Conservation (phyloP, 768 basidiomycete species). For the Solioccasus polychromus region DNA sequence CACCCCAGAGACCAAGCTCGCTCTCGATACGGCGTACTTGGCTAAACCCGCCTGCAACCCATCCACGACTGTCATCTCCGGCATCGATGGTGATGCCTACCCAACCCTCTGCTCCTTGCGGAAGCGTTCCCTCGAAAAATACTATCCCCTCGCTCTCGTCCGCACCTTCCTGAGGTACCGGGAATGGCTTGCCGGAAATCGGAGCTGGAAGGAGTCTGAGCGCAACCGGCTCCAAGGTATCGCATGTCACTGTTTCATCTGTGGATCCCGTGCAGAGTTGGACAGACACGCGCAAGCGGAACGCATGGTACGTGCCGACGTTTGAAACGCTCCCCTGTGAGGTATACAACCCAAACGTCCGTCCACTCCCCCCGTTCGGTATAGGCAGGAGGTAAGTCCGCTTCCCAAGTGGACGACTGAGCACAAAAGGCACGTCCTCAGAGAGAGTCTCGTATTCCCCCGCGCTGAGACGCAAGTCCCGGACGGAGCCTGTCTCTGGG, state of each 20-base stretch:
- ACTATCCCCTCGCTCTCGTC: slow-evolving; percentile 77
- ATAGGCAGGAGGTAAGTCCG: slow-evolving; percentile 52
- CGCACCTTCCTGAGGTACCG: slow-evolving; percentile 61
- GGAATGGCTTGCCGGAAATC: slow-evolving; percentile 51
- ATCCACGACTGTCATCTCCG: slow-evolving; percentile 51
- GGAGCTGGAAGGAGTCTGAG: slow-evolving; percentile 67
- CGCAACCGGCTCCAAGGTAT: slow-evolving; percentile 39
- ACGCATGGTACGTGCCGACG: slow-evolving; percentile 47
- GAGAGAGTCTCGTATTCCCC: slow-evolving; percentile 38
- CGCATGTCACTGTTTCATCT: slow-evolving; percentile 34
- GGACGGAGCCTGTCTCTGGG: slow-evolving; percentile 14
- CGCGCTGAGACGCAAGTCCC: slow-evolving; percentile 7
- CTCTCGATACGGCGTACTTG: slow-evolving; percentile 29
- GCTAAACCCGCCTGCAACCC: slow-evolving; percentile 60
- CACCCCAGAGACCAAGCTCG: slow-evolving; percentile 44
- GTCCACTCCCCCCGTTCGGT: slow-evolving; percentile 3
- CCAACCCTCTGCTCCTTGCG: slow-evolving; percentile 32
- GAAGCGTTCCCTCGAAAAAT: slow-evolving; percentile 53
- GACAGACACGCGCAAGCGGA: slow-evolving; percentile 46
- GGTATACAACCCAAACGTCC: slow-evolving; percentile 53
- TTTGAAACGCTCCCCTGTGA: slow-evolving; percentile 55
- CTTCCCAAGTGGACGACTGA: slow-evolving; percentile 42
- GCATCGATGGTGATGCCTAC: slow-evolving; percentile 54
- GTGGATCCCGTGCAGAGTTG: slow-evolving; percentile 38
- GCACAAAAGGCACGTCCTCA: slow-evolving; percentile 35